phyloP scores from a whole-genome alignment of 2,329 filamentous ascomycete genomes.

The Penicillium vulpinum region DNA sequence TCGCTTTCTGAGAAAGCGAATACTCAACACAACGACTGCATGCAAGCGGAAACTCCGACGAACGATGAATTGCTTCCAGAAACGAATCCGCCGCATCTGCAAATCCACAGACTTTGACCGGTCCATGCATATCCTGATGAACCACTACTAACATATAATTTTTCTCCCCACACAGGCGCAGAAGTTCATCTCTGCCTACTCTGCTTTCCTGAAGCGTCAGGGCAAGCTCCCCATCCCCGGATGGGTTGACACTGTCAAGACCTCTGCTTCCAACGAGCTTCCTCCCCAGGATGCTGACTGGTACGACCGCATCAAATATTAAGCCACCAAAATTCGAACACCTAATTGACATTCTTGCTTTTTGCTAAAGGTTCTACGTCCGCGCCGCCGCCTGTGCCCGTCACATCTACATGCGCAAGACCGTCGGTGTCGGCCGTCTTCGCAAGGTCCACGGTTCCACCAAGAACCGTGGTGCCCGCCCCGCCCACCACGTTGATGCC shows the following conservation, averaged over 20 bases:
- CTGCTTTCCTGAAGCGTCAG: conserved; percentile 70
- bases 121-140: conserved; percentile 9
- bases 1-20: background rate
- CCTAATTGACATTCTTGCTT: conserved; percentile 12
- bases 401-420: conserved; percentile 99
- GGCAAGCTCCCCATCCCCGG: conserved; percentile 68
- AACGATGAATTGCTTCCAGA: conserved; percentile 16
- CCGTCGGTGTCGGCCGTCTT: conserved; percentile 95
- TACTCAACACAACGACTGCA: background rate
- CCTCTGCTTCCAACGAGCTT: conserved; percentile 92
- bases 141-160: conserved; percentile 20
- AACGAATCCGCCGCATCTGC: conserved; percentile 23
- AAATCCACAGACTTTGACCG: conserved; percentile 17
- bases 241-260: conserved; percentile 99
- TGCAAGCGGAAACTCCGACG: conserved; percentile 10
- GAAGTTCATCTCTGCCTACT: conserved; percentile 69
- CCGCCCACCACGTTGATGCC: conserved; percentile 93
- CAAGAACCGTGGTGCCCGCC: conserved; percentile 94
- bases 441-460: conserved; percentile 93
- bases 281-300: conserved; percentile 98
- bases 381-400: conserved; percentile 93
- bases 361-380: conserved; percentile 62
- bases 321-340: background rate
- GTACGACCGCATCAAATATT: conserved; percentile 59
- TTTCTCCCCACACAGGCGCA: conserved; percentile 52